Evolutionary conservation across 805 yeast species (phyloP).

Genomic region (Myxozyma lipomycoides): DNA sequence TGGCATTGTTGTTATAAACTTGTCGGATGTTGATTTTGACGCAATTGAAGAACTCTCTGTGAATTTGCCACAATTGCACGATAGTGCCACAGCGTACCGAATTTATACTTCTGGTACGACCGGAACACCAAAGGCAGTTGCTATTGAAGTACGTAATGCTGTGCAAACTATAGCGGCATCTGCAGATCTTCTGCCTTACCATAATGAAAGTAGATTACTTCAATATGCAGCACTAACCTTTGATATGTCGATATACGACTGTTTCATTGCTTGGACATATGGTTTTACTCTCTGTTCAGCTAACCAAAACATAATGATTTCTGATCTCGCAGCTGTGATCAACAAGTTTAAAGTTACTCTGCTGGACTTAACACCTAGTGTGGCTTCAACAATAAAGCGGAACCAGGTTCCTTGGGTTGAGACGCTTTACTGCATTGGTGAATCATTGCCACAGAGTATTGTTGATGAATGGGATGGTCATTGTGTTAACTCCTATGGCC

Average conservation of each 20-base stretch:
- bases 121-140: conserved; percentile 29
- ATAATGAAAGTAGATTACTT: conserved; percentile 8
- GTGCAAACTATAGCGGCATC: conserved; percentile 25
- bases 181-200: conserved; percentile 9
- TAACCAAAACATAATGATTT: conserved; percentile 12
- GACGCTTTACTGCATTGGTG: conserved; percentile 30
- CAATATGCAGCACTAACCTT: conserved; percentile 29
- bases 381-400: conserved; percentile 24
- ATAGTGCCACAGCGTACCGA: conserved; percentile 22
- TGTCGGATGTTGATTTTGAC: conserved; percentile 4
- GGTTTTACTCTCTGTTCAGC: conserved; percentile 28
- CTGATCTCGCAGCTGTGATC: conserved; percentile 21
- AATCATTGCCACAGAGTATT: conserved; percentile 22
- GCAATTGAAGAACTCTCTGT: not conserved
- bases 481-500: conserved; percentile 31
- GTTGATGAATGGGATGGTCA: conserved; percentile 26
- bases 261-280: conserved; percentile 28
- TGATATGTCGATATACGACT: conserved; percentile 30
- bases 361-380: conserved; percentile 31
- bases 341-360: conserved; percentile 13
- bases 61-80: not conserved
- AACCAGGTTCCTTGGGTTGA: conserved; percentile 23
- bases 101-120: conserved; percentile 30
- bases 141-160: conserved; percentile 22
- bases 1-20: conserved; percentile 1